phyloP scores from a whole-genome alignment of 1,284 basidiomycete species.

The Rhizopogon parksii region DNA sequence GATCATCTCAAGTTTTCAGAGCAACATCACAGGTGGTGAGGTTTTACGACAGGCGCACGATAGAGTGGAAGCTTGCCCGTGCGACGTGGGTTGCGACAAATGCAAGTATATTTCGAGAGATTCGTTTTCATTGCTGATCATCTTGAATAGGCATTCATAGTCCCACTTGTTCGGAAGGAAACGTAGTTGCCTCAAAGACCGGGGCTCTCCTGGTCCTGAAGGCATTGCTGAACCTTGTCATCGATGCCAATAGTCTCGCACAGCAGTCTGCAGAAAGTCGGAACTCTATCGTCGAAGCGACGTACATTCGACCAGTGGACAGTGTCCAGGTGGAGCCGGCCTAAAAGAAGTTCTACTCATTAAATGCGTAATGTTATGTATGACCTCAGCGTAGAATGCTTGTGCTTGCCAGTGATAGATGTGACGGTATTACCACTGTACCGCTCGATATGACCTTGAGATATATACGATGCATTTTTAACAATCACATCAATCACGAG shows the following conservation, averaged over 20 bases:
- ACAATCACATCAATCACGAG: too few relatives aligned
- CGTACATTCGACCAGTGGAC: constrained; percentile 39
- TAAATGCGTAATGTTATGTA: neutral
- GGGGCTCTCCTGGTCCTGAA: constrained; percentile 69
- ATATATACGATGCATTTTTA: too few relatives aligned
- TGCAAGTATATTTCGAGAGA: constrained; percentile 42
- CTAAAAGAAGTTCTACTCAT: neutral
- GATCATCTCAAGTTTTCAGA: neutral
- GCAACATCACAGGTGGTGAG: constrained; percentile 41
- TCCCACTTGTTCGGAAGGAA: constrained; percentile 56
- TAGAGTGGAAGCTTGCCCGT: constrained; percentile 62
- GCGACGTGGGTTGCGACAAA: constrained; percentile 63
- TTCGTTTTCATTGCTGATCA: neutral
- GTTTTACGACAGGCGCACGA: constrained; percentile 60
- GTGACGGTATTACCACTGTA: too few relatives aligned
- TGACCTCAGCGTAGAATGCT: neutral
- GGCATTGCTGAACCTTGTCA: constrained; percentile 49
- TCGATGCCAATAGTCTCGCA: constrained; percentile 42
- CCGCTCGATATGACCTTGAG: too few relatives aligned
- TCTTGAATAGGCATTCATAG: constrained; percentile 52
- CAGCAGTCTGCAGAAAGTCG: constrained; percentile 23
- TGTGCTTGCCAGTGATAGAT: too few relatives aligned
- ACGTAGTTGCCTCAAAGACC: constrained; percentile 60
- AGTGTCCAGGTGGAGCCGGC: constrained; percentile 43
- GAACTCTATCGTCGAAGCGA: constrained; percentile 53